Conservation (phyloP, 805 yeast species). For the Yamadazyma takamatsuzukensis region DNA sequence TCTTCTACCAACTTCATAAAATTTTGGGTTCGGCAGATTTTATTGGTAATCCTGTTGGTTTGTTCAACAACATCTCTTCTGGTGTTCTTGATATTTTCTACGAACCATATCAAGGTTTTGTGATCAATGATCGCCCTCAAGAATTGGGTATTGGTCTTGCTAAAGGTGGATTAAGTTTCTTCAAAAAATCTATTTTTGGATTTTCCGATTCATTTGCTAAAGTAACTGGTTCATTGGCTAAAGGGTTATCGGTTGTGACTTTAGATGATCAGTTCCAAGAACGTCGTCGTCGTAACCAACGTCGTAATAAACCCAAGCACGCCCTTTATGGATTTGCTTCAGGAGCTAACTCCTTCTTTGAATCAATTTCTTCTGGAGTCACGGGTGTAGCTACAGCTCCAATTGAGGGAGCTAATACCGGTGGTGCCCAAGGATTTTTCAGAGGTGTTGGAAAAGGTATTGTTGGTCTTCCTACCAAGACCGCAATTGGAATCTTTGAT, state of each 20-base stretch:
- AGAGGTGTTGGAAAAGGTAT: conserved; percentile 92
- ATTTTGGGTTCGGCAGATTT: conserved; percentile 95
- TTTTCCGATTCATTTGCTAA: conserved; percentile 90
- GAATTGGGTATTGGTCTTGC: conserved; percentile 95
- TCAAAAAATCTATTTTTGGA: conserved; percentile 93
- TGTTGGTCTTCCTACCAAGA: conserved; percentile 94
- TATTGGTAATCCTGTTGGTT: conserved; percentile 95
- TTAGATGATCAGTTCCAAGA: conserved; percentile 84
- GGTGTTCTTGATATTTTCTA: conserved; percentile 96
- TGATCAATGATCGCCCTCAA: conserved; percentile 92
- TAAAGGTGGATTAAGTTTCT: conserved; percentile 90
- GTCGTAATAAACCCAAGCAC: conserved; percentile 77
- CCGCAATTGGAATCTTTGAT: conserved; percentile 93
- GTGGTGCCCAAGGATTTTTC: conserved; percentile 89
- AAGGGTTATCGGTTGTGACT: conserved; percentile 88
- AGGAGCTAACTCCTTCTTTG: conserved; percentile 88
- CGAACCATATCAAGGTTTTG: conserved; percentile 95
- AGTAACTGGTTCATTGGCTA: conserved; percentile 90
- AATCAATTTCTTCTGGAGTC: conserved; percentile 82
- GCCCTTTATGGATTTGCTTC: conserved; percentile 79
- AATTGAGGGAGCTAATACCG: conserved; percentile 79
- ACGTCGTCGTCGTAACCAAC: conserved; percentile 66
- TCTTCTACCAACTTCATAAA: conserved; percentile 87
- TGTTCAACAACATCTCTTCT: conserved; percentile 87
- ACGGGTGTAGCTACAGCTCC: conserved; percentile 91